Evolutionary conservation across 306 rosid species (phyloP).

Genomic region (Citrullus amarus): DNA sequence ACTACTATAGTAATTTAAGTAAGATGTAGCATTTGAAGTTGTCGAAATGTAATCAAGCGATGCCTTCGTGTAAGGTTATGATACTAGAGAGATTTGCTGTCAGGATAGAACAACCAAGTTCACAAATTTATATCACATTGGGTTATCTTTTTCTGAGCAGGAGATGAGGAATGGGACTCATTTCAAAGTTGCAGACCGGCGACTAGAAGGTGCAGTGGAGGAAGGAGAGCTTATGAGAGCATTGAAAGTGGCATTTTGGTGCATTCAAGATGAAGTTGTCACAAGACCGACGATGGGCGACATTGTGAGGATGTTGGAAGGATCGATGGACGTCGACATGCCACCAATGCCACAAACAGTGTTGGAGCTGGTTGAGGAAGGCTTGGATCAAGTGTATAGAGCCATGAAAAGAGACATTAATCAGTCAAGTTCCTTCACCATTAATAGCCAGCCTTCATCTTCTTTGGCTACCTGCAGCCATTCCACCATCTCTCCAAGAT

Average conservation of each 20-base stretch:
- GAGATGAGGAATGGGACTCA: conserved; percentile 51
- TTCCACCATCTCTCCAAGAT: conserved; percentile 88
- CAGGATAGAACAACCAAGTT: neutral
- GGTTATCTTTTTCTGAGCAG: conserved; percentile 17
- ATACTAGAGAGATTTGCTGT: neutral
- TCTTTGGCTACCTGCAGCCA: conserved; percentile 81
- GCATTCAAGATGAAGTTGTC: conserved; percentile 83
- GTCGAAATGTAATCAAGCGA: neutral
- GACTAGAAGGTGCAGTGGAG: conserved; percentile 66
- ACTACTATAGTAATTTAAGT: neutral
- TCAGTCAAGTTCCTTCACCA: conserved; percentile 69
- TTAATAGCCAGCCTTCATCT: conserved; percentile 56
- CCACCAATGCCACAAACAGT: conserved; percentile 97
- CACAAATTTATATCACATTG: neutral
- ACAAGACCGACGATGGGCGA: conserved; percentile 92
- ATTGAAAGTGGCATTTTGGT: conserved; percentile 77
- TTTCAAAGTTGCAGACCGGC: conserved; percentile 60
- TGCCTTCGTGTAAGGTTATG: neutral
- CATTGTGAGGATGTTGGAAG: conserved; percentile 82
- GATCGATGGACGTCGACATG: conserved; percentile 36
- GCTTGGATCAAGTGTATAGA: conserved; percentile 63
- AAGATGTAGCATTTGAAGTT: neutral
- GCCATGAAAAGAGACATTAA: conserved; percentile 80
- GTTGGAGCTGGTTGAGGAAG: conserved; percentile 71
- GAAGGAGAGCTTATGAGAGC: conserved; percentile 61